Evolutionary conservation across 257 asterid genomes (phyloP).

Genomic region (Solanum chilense): DNA sequence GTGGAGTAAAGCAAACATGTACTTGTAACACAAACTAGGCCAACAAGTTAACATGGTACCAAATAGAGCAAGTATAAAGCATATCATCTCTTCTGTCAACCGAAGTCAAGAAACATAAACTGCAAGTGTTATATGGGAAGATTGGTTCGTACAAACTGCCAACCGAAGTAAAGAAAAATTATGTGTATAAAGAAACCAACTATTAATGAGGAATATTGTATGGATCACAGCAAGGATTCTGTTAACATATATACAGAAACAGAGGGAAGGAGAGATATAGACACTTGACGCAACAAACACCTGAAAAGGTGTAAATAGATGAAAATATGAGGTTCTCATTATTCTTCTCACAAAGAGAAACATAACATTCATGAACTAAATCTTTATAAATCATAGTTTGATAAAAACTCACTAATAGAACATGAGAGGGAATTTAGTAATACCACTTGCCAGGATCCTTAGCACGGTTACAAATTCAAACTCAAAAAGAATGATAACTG

Average conservation of each 20-base stretch:
- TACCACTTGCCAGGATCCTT: neutral
- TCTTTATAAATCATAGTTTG: neutral
- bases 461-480: neutral
- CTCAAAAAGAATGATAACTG: neutral
- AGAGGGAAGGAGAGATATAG: neutral
- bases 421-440: neutral
- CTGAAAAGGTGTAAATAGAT: neutral
- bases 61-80: conserved; percentile 9
- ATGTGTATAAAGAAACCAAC: neutral
- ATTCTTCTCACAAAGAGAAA: neutral
- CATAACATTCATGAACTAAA: neutral
- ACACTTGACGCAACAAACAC: neutral
- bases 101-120: neutral
- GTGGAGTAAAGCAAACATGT: conserved; percentile 4
- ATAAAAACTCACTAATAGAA: neutral
- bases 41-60: neutral
- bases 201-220: neutral
- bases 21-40: neutral
- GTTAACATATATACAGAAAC: neutral
- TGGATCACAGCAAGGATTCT: neutral
- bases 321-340: neutral
- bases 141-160: neutral
- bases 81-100: neutral
- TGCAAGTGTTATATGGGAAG: neutral
- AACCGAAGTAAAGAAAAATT: neutral